A percentile compares a stretch with the other conserved stretches of the same genome.
Conservation (phyloP, 2,329 filamentous ascomycete genomes). For the Thermoascus crustaceus region DNA sequence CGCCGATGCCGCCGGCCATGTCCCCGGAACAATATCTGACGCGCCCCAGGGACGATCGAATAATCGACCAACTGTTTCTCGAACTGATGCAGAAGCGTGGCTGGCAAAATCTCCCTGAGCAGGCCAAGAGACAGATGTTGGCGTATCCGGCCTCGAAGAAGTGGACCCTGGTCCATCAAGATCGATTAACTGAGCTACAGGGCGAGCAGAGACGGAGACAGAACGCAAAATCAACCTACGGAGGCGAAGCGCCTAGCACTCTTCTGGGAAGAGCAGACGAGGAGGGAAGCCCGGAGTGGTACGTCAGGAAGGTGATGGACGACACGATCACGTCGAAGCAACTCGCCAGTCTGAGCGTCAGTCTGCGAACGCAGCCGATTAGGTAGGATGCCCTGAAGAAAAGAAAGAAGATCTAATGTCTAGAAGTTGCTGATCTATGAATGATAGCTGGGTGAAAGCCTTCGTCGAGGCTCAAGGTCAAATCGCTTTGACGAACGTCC, state of each 20-base stretch:
- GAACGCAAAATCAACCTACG: slow-evolving; percentile 61
- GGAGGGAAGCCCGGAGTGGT: slow-evolving; percentile 96
- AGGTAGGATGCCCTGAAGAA: slow-evolving; percentile 37
- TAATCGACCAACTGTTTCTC: slow-evolving; percentile 86
- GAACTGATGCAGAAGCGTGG: slow-evolving; percentile 95
- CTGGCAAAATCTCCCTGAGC: slow-evolving; percentile 93
- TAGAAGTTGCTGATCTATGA: background rate
- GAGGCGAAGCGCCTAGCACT: slow-evolving; percentile 54
- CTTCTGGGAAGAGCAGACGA: slow-evolving; percentile 77
- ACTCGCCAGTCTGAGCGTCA: slow-evolving; percentile 86
- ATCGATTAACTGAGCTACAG: slow-evolving; percentile 86
- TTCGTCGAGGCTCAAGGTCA: slow-evolving; percentile 98
- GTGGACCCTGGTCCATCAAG: slow-evolving; percentile 94
- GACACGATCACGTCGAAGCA: slow-evolving; percentile 88
- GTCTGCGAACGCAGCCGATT: slow-evolving; percentile 89
- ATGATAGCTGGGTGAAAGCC: slow-evolving; percentile 71
- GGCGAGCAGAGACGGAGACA: slow-evolving; percentile 83
- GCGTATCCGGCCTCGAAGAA: slow-evolving; percentile 92
- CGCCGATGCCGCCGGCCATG: slow-evolving; percentile 20
- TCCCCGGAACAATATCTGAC: slow-evolving; percentile 35
- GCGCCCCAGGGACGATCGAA: slow-evolving; percentile 49
- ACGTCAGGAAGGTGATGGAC: slow-evolving; percentile 93
- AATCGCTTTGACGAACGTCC: slow-evolving; percentile 86
- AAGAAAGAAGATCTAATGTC: no score
- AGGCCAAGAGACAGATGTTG: slow-evolving; percentile 90